Percentiles rank a stretch among this genome's conserved stretches.
These are phyloP conservation scores for Jamesozyma spencerorum DNA, from an alignment of 805 yeast species.

Conservation along the genomic window DNA sequence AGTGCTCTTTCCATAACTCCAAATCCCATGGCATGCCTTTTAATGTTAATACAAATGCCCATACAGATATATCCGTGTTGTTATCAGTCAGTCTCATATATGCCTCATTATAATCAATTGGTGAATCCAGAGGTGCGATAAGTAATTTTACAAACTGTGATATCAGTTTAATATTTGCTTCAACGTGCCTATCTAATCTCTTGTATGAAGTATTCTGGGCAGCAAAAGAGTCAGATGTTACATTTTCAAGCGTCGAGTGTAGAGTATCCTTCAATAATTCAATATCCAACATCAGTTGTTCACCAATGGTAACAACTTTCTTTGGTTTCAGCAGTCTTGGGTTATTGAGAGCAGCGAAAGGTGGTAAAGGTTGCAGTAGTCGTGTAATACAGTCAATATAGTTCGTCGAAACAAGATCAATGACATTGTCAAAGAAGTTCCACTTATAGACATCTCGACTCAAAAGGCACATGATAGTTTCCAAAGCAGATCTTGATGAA, in stretches of 20 bases:
- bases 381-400: constrained; percentile 49
- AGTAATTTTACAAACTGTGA: constrained; percentile 19
- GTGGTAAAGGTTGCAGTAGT: constrained; percentile 55
- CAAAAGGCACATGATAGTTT: constrained; percentile 44
- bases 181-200: constrained; percentile 23
- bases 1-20: constrained; percentile 23
- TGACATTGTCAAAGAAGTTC: constrained; percentile 64
- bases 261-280: constrained; percentile 53
- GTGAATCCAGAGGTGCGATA: constrained; percentile 32
- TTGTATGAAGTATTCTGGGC: constrained; percentile 16
- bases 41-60: constrained; percentile 25
- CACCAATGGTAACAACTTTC: constrained; percentile 43
- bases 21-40: constrained; percentile 28
- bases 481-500: constrained; percentile 16
- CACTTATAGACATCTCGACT: constrained; percentile 64
- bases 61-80: constrained; percentile 20
- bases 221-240: constrained; percentile 9
- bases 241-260: constrained; percentile 15
- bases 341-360: constrained; percentile 31
- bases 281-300: constrained; percentile 71
- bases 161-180: constrained; percentile 14
- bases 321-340: constrained; percentile 14
- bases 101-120: constrained; percentile 36
- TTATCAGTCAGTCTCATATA: constrained; percentile 25
- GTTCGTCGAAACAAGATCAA: constrained; percentile 52